These are phyloP conservation scores for Anthracocystis walkeri DNA, from an alignment of 1,284 basidiomycete species.

Conservation along the genomic window DNA sequence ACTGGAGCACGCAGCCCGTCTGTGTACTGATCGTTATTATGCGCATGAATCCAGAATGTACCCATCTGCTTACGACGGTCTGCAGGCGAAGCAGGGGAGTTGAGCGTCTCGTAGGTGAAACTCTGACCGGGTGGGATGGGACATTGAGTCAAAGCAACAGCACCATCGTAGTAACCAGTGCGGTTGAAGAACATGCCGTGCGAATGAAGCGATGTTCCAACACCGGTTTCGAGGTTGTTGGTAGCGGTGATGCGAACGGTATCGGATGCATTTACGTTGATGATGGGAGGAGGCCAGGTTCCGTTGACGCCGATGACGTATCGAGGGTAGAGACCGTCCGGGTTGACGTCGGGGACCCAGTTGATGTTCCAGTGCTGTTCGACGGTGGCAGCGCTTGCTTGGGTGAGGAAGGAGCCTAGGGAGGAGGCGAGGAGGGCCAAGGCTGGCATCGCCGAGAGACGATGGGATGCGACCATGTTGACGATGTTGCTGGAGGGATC, in stretches of 20 bases:
- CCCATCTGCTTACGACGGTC: slow-evolving; percentile 64
- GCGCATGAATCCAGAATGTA: slow-evolving; percentile 72
- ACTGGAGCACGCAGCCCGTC: slow-evolving; percentile 66
- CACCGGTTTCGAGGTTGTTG: slow-evolving; percentile 58
- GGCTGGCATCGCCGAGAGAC: slow-evolving; percentile 18
- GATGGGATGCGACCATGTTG: slow-evolving; percentile 26
- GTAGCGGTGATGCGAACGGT: slow-evolving; percentile 58
- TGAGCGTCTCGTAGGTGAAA: slow-evolving; percentile 57
- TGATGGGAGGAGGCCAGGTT: slow-evolving; percentile 60
- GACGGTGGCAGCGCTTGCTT: slow-evolving; percentile 53
- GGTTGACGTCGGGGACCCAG: slow-evolving; percentile 64
- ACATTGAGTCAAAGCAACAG: slow-evolving; percentile 65
- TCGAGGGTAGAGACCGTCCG: slow-evolving; percentile 60
- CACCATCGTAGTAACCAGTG: slow-evolving; percentile 60
- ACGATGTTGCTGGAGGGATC: neutral
- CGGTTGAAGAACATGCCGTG: slow-evolving; percentile 67
- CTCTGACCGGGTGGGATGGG: slow-evolving; percentile 62
- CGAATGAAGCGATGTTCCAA: slow-evolving; percentile 62
- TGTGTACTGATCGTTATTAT: slow-evolving; percentile 63
- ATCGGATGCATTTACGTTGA: slow-evolving; percentile 66
- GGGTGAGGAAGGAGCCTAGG: slow-evolving; percentile 21
- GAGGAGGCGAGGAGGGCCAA: slow-evolving; percentile 26
- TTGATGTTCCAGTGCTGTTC: slow-evolving; percentile 78
- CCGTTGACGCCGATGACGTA: slow-evolving; percentile 64
- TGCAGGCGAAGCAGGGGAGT: slow-evolving; percentile 38